Evolutionary conservation across 2,329 filamentous ascomycete species (phyloP).

Genomic region (Aspergillus floridensis): DNA sequence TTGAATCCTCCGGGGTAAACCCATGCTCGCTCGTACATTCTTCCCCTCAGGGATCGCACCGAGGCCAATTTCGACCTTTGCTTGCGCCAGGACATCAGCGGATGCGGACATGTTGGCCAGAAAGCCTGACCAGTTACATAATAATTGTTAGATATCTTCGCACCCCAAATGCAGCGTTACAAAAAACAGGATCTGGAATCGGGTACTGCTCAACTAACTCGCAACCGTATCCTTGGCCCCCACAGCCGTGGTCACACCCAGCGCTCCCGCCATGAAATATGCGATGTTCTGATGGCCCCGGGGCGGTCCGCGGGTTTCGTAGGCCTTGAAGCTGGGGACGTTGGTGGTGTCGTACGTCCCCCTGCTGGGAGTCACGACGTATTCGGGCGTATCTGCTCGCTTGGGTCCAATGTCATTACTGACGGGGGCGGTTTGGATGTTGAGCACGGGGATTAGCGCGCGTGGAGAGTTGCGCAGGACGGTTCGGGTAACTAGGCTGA

Average conservation of each 20-base stretch:
- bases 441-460: not conserved
- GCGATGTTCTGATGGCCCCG: not conserved
- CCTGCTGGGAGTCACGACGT: not conserved
- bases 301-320: not conserved
- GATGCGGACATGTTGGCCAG: constrained; percentile 99
- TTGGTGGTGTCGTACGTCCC: not conserved
- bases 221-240: not conserved
- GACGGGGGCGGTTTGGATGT: not conserved
- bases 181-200: too few relatives aligned
- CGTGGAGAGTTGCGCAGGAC: not conserved
- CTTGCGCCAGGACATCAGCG: constrained; percentile 96
- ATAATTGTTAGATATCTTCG: too few relatives aligned
- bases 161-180: too few relatives aligned
- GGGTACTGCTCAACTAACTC: not conserved
- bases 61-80: constrained; percentile 98
- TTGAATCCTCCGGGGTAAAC: not conserved
- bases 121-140: constrained; percentile 62
- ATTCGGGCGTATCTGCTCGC: not conserved
- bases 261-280: not conserved
- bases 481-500: not conserved
- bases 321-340: not conserved
- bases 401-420: not conserved
- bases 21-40: constrained; percentile 70
- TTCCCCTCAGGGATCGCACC: constrained; percentile 94
- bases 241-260: not conserved